phyloP scores from a whole-genome alignment of 768 basidiomycete species.

The Auriscalpium microsporum region DNA sequence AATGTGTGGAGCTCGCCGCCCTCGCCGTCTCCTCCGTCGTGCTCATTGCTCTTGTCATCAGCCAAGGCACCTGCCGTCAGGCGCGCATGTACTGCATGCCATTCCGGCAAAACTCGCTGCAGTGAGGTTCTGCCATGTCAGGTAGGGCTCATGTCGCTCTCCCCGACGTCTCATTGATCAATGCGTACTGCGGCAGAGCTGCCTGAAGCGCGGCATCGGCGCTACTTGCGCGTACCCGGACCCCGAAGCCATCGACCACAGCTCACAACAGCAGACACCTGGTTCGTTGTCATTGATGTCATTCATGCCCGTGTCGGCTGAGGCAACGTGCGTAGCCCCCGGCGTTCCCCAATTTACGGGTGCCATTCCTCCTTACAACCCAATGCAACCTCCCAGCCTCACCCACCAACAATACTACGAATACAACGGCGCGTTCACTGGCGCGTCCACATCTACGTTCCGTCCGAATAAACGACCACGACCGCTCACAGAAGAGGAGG shows the following conservation, averaged over 20 bases:
- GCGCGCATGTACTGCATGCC: constrained; percentile 73
- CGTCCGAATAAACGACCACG: constrained; percentile 75
- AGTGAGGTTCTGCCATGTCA: constrained; percentile 79
- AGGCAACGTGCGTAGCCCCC: constrained; percentile 22
- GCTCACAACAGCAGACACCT: constrained; percentile 14
- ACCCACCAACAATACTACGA: constrained; percentile 66
- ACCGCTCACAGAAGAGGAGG: constrained; percentile 74
- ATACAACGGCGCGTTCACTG: constrained; percentile 44
- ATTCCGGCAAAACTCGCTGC: constrained; percentile 76
- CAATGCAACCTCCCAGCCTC: constrained; percentile 28
- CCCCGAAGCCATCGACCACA: constrained; percentile 39
- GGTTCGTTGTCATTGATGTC: constrained; percentile 16
- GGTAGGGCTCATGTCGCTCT: constrained; percentile 30
- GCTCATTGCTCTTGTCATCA: constrained; percentile 23
- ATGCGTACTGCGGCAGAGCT: constrained; percentile 43
- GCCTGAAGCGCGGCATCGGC: constrained; percentile 73
- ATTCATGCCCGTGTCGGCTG: constrained; percentile 12
- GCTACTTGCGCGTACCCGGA: constrained; percentile 68
- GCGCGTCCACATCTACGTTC: constrained; percentile 67
- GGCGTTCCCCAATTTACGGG: constrained; percentile 30
- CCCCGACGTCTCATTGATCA: background rate
- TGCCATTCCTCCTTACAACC: constrained; percentile 27
- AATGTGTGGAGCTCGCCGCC: constrained; percentile 44
- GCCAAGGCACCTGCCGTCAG: constrained; percentile 78
- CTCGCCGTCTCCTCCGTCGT: constrained; percentile 3